Base-by-base conservation (phyloP, 306 rosid species). In the Cyclanthera cordifolia region DNA sequence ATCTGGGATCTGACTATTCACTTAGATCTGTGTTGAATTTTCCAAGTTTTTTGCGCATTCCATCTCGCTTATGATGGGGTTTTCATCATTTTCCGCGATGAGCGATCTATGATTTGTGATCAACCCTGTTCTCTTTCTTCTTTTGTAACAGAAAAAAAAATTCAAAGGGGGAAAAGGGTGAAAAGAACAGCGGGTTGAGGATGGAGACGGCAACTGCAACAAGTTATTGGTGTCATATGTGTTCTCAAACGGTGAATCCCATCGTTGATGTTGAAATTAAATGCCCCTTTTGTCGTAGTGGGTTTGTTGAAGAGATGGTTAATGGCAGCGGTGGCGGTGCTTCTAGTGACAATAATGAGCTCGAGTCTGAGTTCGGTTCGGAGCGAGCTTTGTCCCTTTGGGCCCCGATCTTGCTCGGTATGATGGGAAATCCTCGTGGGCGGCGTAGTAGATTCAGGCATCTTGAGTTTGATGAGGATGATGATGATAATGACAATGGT, bases 401-500 rank as follows among this genome's bases (percentile, higher is more conserved):
- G 90, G 96, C 94, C 0, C 96, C 94, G 2, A 85, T 89, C 70
- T 78, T 89, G 77, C 80, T 83, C 11, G 96, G 90, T 51, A 87
- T 87, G 94, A 85, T 89, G 94, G 82, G 74, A 21, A 79, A 76
- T 80, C 84, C 86, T 55, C 85, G 75, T 12, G 82, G 83, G 27
- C 90, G 77, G 10, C 69, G 83, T 17, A 78, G 83, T 17, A 78
- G 88, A 59, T 49, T 74, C 24, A 79, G 90, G 21, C 87, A 72
- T 11, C 47, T 52, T 6, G 89, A 80, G 30, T 79, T 80, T 1
- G 86, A 79, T 2, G n/a, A n/a, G n/a, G n/a, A n/a, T n/a, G 86
- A 72, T 0, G 77, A 77, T 39, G 86, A 77, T 3, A 70, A 74
- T 3, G 41, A 79, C 11, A 75, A 74, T 47, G 71, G 28, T 27